Evolutionary conservation across 345 rosid genomes (phyloP), one percentile per base, ranked within the genome.

Genomic region (Kernera saxatilis): DNA sequence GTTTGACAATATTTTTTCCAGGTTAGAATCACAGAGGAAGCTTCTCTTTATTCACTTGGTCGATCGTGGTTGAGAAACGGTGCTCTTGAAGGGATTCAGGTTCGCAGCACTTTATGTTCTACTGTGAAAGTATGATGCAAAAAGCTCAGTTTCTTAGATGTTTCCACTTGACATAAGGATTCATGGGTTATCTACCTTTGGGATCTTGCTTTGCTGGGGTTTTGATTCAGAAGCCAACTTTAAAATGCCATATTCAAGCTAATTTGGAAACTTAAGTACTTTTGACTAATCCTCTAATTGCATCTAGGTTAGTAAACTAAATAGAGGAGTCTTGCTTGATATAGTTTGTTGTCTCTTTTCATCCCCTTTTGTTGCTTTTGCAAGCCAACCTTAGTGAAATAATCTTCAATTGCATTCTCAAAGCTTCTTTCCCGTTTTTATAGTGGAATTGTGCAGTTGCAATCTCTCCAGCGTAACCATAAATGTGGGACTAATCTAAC

Each of bases 21-120:
- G 97, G 92, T 89, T 71, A 82, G 82, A 73, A 78, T 88, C 72
- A 73, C 89, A 11, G 91, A 82, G 4, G 95, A 84, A 55, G 83
- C 87, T 78, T 85, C 99, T 74, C 85, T 94, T 57, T 94, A 89
- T 72, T 78, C 86, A 26, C 91, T 94, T 73, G 80, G 96, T 59
- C 93, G 98, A 10, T 91, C 98, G 56, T 94, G 99, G 99, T 73
- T 94, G 81, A 84, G 87, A 80, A 91, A 89, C 74, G 96, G 98
- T 49, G 76, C 64, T 67, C 82, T 80, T 8, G 89, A 87, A 60
- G 90, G 89, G 78, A 79, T 37, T 51, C 88, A 89, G 96, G 97
- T 94, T 70, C 49, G 79, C 56, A 22, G 50, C 60, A 40, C 58
- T 25, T 46, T 53, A 3, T 61, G 17, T 27, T 56, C 21, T 44